phyloP scores from a whole-genome alignment of 78 protist species.

The Guillardia theta region DNA sequence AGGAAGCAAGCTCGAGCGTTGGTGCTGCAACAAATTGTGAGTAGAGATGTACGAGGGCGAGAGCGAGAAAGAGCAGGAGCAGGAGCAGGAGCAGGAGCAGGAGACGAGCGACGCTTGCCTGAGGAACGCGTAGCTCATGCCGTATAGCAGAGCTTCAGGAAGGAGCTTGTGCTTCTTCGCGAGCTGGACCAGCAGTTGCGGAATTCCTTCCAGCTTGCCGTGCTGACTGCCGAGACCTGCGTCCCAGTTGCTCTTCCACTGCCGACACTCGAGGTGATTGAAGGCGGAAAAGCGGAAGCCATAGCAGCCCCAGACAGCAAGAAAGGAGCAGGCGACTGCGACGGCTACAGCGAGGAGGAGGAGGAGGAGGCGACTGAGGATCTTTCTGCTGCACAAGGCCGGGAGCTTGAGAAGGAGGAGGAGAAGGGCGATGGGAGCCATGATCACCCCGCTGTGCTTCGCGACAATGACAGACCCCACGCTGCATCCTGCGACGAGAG shows the following conservation, averaged over 20 bases:
- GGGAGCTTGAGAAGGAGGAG: background rate
- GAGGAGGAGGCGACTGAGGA: background rate
- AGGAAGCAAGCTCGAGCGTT: constrained; percentile 13
- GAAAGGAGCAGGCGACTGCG: background rate
- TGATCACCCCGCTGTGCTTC: constrained; percentile 35
- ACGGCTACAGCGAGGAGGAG: background rate
- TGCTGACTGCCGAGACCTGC: constrained; percentile 37
- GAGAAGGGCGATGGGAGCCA: constrained; percentile 19
- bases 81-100: background rate
- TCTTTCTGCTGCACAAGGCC: background rate
- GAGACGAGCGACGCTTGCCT: background rate
- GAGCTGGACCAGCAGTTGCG: background rate
- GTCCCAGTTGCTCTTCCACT: constrained; percentile 33
- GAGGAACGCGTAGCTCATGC: constrained; percentile 36
- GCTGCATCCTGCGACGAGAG: background rate
- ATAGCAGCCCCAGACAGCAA: background rate
- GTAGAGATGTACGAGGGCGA: no score
- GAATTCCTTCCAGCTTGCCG: background rate
- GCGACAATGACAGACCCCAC: background rate
- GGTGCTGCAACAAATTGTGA: background rate
- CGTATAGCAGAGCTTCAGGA: constrained; percentile 9
- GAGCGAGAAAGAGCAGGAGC: background rate
- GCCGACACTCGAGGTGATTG: background rate
- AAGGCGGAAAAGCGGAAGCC: background rate
- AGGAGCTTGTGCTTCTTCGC: background rate